Evolutionary conservation across 1,284 basidiomycete species (phyloP).

Genomic region (Serendipita sp.): DNA sequence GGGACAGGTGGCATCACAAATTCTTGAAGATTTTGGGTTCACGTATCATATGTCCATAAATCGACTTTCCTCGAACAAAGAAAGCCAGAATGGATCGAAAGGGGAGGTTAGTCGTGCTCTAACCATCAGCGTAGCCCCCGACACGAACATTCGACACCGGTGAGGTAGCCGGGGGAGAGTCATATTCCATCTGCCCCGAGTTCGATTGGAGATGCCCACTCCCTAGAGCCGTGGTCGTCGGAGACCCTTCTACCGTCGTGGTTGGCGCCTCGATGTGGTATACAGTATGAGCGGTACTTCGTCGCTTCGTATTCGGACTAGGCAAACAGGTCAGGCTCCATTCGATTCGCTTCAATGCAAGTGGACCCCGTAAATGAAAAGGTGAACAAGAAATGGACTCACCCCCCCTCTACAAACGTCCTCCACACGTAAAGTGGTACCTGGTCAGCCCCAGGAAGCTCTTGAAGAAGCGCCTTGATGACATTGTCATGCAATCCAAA

Average conservation of each 20-base stretch:
- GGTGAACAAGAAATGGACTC: conserved; percentile 24
- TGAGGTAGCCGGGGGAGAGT: too few relatives aligned
- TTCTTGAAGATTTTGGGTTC: too few relatives aligned
- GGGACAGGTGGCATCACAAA: too few relatives aligned
- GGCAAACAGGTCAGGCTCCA: not conserved
- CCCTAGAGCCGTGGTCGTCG: too few relatives aligned
- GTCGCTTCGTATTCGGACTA: not conserved
- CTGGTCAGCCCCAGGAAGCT: conserved; percentile 52
- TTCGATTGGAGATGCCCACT: too few relatives aligned
- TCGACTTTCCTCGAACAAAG: too few relatives aligned
- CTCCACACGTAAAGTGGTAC: conserved; percentile 71
- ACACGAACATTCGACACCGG: too few relatives aligned
- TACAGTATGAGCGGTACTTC: not conserved
- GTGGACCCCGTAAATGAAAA: not conserved
- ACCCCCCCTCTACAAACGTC: conserved; percentile 67
- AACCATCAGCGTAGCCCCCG: too few relatives aligned
- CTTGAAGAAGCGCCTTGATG: conserved; percentile 72
- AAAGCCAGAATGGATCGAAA: too few relatives aligned
- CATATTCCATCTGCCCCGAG: too few relatives aligned
- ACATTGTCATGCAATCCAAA: conserved; percentile 71
- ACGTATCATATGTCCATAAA: too few relatives aligned
- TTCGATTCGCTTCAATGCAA: not conserved
- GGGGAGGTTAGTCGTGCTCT: too few relatives aligned
- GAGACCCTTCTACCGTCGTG: not conserved
- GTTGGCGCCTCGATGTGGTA: not conserved